These are phyloP conservation scores for Tolypocladium endophyticum DNA, from an alignment of 2,329 filamentous ascomycete genomes.

Conservation along the genomic window DNA sequence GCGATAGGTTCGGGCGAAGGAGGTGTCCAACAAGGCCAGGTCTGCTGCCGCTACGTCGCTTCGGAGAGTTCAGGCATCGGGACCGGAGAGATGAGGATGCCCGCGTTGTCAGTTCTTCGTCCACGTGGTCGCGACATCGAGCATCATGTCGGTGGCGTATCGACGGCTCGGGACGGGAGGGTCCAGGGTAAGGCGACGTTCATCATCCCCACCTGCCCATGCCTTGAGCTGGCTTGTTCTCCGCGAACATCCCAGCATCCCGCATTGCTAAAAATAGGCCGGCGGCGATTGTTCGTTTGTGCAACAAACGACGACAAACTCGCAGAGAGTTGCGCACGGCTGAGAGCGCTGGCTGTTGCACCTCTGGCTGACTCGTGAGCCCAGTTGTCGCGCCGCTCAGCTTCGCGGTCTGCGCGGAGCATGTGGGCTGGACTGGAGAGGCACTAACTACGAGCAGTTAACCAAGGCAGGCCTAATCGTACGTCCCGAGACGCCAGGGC, in stretches of 20 bases:
- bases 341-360: neutral
- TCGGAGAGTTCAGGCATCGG: neutral
- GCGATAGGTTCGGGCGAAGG: neutral
- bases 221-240: neutral
- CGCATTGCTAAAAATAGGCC: neutral
- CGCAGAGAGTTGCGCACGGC: neutral
- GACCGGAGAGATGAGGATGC: neutral
- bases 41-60: neutral
- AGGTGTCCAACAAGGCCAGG: neutral
- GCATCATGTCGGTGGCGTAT: neutral
- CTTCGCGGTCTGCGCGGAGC: neutral
- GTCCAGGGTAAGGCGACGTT: neutral
- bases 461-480: neutral
- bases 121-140: neutral
- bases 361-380: neutral
- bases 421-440: neutral
- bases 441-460: neutral
- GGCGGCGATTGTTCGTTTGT: neutral
- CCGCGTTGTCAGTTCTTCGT: neutral
- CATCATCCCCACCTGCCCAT: neutral
- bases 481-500: neutral
- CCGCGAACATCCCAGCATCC: neutral
- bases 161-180: neutral
- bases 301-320: neutral
- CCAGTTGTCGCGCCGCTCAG: neutral